Evolutionary conservation across 2,329 filamentous ascomycete species (phyloP).

Genomic region (Neopestalotiopsis clavispora): DNA sequence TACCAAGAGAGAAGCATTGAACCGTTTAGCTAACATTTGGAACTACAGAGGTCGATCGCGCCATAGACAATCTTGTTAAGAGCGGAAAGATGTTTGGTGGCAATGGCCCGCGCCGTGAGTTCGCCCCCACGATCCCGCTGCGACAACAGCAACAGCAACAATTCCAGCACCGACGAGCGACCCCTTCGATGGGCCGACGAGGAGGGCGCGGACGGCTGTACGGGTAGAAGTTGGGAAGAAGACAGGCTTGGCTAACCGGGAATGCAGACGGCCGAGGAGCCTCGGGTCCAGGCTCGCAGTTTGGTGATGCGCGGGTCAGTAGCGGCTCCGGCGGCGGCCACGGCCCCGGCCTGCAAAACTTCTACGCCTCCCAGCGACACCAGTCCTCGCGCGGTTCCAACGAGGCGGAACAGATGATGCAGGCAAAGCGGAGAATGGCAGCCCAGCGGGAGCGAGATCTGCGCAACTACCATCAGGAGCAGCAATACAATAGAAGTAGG

Average conservation of each 20-base stretch:
- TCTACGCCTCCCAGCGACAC: slow-evolving; percentile 92
- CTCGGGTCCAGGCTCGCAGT: slow-evolving; percentile 71
- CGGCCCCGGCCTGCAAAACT: slow-evolving; percentile 81
- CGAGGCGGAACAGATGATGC: slow-evolving; percentile 98
- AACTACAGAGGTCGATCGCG: slow-evolving; percentile 85
- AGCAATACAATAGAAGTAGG: slow-evolving; percentile 99
- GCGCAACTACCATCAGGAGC: slow-evolving; percentile 99
- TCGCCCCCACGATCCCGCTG: slow-evolving; percentile 53
- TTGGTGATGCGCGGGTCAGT: slow-evolving; percentile 71
- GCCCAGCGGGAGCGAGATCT: slow-evolving; percentile 98
- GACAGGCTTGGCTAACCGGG: slow-evolving; percentile 28
- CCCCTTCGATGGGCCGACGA: slow-evolving; percentile 31
- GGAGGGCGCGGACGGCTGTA: slow-evolving; percentile 28
- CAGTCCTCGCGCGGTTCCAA: slow-evolving; percentile 80
- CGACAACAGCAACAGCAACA: slow-evolving; percentile 12
- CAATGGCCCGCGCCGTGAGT: slow-evolving; percentile 78
- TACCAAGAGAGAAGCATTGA: slow-evolving; percentile 10
- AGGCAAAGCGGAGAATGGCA: slow-evolving; percentile 98
- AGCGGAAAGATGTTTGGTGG: slow-evolving; percentile 87
- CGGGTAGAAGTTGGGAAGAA: slow-evolving; percentile 7
- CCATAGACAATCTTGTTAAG: slow-evolving; percentile 94
- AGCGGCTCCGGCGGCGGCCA: slow-evolving; percentile 61
- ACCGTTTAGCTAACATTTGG: slow-evolving; percentile 30
- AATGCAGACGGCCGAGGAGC: slow-evolving; percentile 72
- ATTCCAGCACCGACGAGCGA: slow-evolving; percentile 47